Evolutionary conservation across 2,329 filamentous ascomycete species (phyloP), one percentile per base, ranked within the genome.

Genomic region (Colletotrichum sp.): DNA sequence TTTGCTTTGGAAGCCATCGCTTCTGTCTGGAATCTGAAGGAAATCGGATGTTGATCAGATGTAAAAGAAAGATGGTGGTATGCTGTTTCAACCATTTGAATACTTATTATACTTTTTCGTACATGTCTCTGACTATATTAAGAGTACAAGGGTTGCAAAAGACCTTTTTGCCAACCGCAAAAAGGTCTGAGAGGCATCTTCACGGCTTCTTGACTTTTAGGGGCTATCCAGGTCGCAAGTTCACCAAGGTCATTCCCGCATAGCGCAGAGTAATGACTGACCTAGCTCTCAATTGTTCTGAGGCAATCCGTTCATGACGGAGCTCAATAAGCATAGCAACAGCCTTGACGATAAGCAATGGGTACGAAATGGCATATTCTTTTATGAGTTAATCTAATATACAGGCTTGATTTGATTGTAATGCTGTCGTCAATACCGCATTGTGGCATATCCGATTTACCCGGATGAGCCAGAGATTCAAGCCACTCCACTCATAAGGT

Each of bases 181-280:
- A 52, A 6, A n/a, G 3, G 43, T 21, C 18, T 48, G 18, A 43
- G 9, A n/a, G 5, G 9, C 18, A n/a, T 48, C 39, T n/a, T 48
- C 39, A n/a, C 0, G 2, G 2, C 15, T 9, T 18, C 5, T 39
- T 18, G 36, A 16, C 36, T 48, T n/a, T 12, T n/a, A 2, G 0
- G 43, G 5, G 4, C n/a, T 48, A 7, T n/a, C n/a, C 12, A 52
- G 43, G 43, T 21, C 16, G 10, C 43, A 21, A 21, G n/a, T 21
- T 7, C 43, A 52, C n/a, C n/a, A 21, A 52, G n/a, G 43, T 52
- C 10, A 21, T 52, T 52, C 18, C 39, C 1, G n/a, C 12, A 52
- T 52, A 21, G n/a, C 6, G 6, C 10, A 48, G n/a, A 48, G 43
- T 48, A 48, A 13, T 21, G 43, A 52, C n/a, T 9, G n/a, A 13